A percentile compares a stretch with the other conserved stretches of the same genome.
phyloP scores from a whole-genome alignment of 75 land plant genomes.

The Pinus taeda region DNA sequence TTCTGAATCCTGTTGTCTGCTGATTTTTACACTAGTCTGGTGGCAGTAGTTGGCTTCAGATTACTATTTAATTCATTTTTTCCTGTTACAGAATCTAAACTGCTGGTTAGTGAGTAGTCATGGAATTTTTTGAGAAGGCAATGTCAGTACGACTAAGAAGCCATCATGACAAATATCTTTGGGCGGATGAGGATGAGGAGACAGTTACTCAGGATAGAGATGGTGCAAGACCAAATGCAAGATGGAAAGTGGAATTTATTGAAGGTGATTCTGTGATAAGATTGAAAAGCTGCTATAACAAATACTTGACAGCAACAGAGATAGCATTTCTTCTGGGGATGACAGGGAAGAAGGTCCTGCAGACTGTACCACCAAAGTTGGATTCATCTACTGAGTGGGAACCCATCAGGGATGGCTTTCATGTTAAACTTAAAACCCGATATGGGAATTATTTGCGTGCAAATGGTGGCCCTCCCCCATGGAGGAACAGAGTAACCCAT shows the following conservation, averaged over 20 bases:
- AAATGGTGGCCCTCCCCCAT: constrained; percentile 78
- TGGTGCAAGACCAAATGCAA: constrained; percentile 40
- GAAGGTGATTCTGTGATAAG: constrained; percentile 32
- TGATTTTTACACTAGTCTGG: no score
- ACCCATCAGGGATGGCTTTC: constrained; percentile 61
- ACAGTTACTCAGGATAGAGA: constrained; percentile 46
- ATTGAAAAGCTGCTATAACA: constrained; percentile 54
- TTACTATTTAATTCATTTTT: no score
- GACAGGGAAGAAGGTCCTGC: constrained; percentile 87
- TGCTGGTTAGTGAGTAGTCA: not conserved
- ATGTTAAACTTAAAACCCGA: constrained; percentile 70
- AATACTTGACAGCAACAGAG: constrained; percentile 74
- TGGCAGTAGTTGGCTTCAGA: no score
- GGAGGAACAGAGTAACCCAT: constrained; percentile 90
- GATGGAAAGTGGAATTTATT: constrained; percentile 75
- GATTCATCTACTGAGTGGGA: constrained; percentile 91
- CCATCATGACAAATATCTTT: constrained; percentile 62
- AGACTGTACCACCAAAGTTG: constrained; percentile 37
- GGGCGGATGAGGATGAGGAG: constrained; percentile 63
- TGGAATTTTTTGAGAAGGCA: constrained; percentile 47
- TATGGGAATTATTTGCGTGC: constrained; percentile 75
- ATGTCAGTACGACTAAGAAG: constrained; percentile 55
- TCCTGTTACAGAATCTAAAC: not conserved
- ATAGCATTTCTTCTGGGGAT: constrained; percentile 70
- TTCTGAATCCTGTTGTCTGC: no score